Percentiles rank a stretch among this genome's conserved stretches.
These are phyloP conservation scores for Aspergillus diversus DNA, from an alignment of 495 filamentous ascomycete genomes.

Conservation along the genomic window DNA sequence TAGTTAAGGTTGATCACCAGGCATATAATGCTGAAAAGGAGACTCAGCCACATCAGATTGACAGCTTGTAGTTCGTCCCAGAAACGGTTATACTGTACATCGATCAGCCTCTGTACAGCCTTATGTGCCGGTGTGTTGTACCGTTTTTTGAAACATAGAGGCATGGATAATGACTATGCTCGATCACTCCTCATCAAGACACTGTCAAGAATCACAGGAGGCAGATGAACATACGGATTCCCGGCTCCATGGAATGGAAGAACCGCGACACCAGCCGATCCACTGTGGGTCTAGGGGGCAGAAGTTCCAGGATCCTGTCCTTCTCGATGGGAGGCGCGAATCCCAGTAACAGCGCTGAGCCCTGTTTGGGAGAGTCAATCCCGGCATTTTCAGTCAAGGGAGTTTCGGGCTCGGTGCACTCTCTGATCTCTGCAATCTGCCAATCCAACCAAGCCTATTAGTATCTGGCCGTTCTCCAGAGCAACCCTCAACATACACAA, in stretches of 20 bases:
- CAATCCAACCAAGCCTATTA: too few species aligned
- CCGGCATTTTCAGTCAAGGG: too few species aligned
- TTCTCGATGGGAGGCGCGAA: not conserved
- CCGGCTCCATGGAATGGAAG: conserved; percentile 16
- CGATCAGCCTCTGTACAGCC: not conserved
- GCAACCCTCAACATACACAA: conserved; percentile 1
- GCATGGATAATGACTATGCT: conserved; percentile 43
- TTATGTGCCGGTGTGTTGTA: not conserved
- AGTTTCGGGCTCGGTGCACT: too few species aligned
- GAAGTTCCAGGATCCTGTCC: conserved; percentile 4
- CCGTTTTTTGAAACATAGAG: conserved; percentile 45
- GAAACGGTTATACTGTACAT: conserved; percentile 1
- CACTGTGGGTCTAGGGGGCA: not conserved
- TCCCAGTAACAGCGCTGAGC: conserved; percentile 6
- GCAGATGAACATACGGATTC: conserved; percentile 7
- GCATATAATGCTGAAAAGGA: conserved; percentile 15
- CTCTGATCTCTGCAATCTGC: conserved; percentile 19
- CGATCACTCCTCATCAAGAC: not conserved
- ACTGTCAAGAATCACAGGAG: not conserved
- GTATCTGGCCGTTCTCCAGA: not conserved
- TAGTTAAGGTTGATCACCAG: conserved; percentile 8
- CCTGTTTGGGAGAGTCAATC: not conserved
- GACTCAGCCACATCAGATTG: conserved; percentile 10
- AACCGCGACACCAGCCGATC: conserved; percentile 11
- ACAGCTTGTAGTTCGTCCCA: conserved; percentile 2